Conservation (phyloP, 2,329 filamentous ascomycete genomes). For the Fusarium piperis region DNA sequence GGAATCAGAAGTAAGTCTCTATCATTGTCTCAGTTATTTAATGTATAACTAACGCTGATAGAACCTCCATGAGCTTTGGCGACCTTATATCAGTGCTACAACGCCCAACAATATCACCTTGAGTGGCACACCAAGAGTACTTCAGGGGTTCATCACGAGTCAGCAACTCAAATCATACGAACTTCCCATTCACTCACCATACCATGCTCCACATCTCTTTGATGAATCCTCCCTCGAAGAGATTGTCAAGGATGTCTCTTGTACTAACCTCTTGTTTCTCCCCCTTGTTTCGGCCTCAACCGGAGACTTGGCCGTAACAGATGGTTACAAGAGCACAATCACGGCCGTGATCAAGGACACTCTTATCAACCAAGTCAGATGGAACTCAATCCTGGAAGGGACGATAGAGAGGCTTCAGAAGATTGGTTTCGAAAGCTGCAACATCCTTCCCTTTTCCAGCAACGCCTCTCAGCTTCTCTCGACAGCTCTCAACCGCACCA, state of each 20-base stretch:
- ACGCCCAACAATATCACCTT: conserved; percentile 34
- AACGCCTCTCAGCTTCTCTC: conserved; percentile 30
- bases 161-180: conserved; percentile 21
- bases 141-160: conserved; percentile 24
- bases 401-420: background rate
- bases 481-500: background rate
- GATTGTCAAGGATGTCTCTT: background rate
- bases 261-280: background rate
- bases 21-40: background rate
- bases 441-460: conserved; percentile 17
- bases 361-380: conserved; percentile 19
- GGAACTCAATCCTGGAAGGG: conserved; percentile 13
- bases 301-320: background rate
- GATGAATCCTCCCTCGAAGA: background rate
- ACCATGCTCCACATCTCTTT: conserved; percentile 39
- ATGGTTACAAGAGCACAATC: conserved; percentile 2
- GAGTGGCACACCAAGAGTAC: conserved; percentile 35
- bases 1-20: conserved; percentile 6
- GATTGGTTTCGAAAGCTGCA: background rate
- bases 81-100: conserved; percentile 40
- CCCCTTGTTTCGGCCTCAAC: conserved; percentile 4
- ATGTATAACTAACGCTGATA: background rate
- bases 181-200: conserved; percentile 37
- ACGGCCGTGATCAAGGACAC: conserved; percentile 8
- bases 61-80: conserved; percentile 11